Base-by-base conservation (phyloP, 768 basidiomycete species). In the Boletellus ananas region DNA sequence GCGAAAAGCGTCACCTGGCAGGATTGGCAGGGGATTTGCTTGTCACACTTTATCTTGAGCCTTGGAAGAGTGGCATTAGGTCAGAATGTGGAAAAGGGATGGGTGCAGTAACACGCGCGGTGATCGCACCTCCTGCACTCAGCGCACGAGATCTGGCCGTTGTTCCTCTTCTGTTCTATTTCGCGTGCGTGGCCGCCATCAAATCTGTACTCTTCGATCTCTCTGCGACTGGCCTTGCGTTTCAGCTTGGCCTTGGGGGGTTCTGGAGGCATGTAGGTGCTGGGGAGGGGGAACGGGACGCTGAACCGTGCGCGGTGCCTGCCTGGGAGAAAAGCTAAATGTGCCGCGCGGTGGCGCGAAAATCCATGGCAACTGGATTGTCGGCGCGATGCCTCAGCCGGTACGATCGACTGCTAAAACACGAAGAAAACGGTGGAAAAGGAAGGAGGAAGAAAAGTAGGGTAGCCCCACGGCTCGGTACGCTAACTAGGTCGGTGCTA, bases 11-110 rank as follows among this genome's bases (percentile, higher is more conserved):
- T 62, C 23, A 82, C 84, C 72, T 81, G 80, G 63, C 86, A 87
- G 1, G 85, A 85, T 63, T 86, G 83, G 62, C 86, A 88, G 10
- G 87, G 87, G 47, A 87, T 84, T 56, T 84, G 78, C 72, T 87
- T 88, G 78, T 87, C 84, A 72, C 86, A 89, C 63, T 86, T 87
- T 65, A 89, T 87, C 75, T 88, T 84, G 58, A 89, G 73, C 58
- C 86, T 78, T 79, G n/a, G n/a, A 20, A 14, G 36, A 8, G 16
- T 34, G 35, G 25, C 37, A 58, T 55, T 41, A 50, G 50, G 58
- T 67, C 52, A 63, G 47, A 58, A 45, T 52, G 57, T 50, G 50
- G 50, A 59, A 58, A 55, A 44, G 42, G 44, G 49, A 49, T 58
- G 40, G 59, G 54, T 58, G 53, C 49, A 41, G 29, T 29, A 29